Evolutionary conservation across 192 early-diverging fungal species (phyloP), one percentile per base, ranked within the genome.

Genomic region (Podila minutissima): DNA sequence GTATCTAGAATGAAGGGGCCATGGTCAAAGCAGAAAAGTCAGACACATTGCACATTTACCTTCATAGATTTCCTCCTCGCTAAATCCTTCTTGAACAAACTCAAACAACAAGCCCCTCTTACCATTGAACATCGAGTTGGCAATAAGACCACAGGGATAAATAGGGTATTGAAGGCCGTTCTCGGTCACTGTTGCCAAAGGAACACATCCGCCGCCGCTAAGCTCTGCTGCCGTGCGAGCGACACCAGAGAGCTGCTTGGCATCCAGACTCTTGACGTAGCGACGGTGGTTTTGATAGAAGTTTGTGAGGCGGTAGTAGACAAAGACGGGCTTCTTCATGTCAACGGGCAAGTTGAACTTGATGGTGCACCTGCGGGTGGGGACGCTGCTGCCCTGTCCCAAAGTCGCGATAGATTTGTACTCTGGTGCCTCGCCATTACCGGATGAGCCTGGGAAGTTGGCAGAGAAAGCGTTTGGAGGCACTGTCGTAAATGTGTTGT

Each of bases 271-370:
- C 81, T 97, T 96, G 28, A 98, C 94, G 74, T 99, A 99, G 63
- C 93, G 91, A 50, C 98, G 91, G 72, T 99, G 97, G 87, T 99
- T 99, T 83, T 99, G 98, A 83, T 97, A 99, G 84, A 99, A 99
- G 83, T 97, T 97, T 37, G 97, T 97, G 63, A 99, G 91, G 58
- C 94, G 86, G 74, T 98, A 98, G 84, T 99, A 99, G 61, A 99
- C 69, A 72, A 92, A 99, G 67, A 99, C 93, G 8, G 95, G 94
- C 7, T 90, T 67, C 58, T 87, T 88, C 82, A 99, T 75, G 38
- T 83, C 74, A 65, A 87, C 86, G 3, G 90, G 96, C 77, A 91
- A 69, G 37, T 86, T 91, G 75, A 89, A 95, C 70, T 88, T 77
- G 59, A 99, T 89, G 8, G 88, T 86, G 87, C 98, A 99, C 0